These are phyloP conservation scores for Diaporthe longicolla DNA, from an alignment of 2,329 filamentous ascomycete species.

Conservation along the genomic window DNA sequence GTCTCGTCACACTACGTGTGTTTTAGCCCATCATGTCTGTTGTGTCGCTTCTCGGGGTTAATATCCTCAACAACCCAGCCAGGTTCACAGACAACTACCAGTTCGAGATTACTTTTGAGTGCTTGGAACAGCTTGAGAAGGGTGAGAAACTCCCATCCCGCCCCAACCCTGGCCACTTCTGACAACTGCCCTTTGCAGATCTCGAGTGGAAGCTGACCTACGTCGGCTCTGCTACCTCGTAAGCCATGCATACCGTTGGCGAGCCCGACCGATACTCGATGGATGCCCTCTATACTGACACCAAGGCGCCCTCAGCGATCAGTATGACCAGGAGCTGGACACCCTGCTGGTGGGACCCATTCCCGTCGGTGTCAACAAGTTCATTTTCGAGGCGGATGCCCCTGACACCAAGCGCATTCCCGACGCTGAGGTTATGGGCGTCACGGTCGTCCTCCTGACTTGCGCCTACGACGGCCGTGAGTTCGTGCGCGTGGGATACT, in stretches of 20 bases:
- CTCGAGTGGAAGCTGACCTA: conserved; percentile 99
- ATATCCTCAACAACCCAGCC: conserved; percentile 97
- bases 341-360: conserved; percentile 97
- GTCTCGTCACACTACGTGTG: neutral
- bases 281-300: conserved; percentile 34
- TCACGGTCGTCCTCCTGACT: conserved; percentile 95
- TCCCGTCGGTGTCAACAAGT: conserved; percentile 98
- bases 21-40: conserved; percentile 79
- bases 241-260: conserved; percentile 57
- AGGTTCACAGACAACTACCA: conserved; percentile 93
- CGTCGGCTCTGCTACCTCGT: conserved; percentile 98
- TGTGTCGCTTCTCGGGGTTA: conserved; percentile 94
- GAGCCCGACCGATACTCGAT: conserved; percentile 7
- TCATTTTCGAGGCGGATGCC: conserved; percentile 95
- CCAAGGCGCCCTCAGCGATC: conserved; percentile 71
- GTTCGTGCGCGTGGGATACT: conserved; percentile 98
- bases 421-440: conserved; percentile 93
- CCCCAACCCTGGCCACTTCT: neutral
- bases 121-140: conserved; percentile 93
- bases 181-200: conserved; percentile 67
- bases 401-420: conserved; percentile 93
- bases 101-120: conserved; percentile 99
- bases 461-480: conserved; percentile 97
- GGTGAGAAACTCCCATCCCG: conserved; percentile 64
- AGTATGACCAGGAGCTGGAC: conserved; percentile 98